phyloP scores from a whole-genome alignment of 2,329 filamentous ascomycete genomes.

The Neurospora sp. region DNA sequence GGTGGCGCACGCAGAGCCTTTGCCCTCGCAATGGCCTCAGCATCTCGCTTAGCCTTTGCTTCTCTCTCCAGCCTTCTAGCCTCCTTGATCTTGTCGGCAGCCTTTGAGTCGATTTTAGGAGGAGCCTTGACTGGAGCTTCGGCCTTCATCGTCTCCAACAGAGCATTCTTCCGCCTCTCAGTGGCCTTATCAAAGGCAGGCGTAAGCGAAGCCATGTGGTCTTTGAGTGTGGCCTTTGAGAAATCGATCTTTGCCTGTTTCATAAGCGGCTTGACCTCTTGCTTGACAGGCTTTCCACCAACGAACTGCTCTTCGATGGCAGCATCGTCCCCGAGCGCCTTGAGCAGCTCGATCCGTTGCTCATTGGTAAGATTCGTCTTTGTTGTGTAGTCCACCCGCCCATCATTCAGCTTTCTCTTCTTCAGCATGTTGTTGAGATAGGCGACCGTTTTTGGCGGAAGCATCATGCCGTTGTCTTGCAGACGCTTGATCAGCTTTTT shows the following conservation, averaged over 20 bases:
- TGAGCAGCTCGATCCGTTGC: conserved; percentile 74
- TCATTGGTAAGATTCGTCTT: conserved; percentile 72
- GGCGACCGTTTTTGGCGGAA: conserved; percentile 49
- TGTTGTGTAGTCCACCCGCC: conserved; percentile 40
- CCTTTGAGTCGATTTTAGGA: conserved; percentile 29
- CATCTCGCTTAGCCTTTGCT: conserved; percentile 62
- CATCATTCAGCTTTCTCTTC: conserved; percentile 42
- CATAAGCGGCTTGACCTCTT: conserved; percentile 28
- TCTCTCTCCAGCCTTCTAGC: conserved; percentile 67
- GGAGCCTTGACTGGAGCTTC: conserved; percentile 33
- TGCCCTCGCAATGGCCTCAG: conserved; percentile 60
- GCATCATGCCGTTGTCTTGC: conserved; percentile 64
- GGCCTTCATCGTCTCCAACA: conserved; percentile 34
- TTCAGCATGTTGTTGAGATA: conserved; percentile 61
- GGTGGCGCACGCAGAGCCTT: conserved; percentile 47
- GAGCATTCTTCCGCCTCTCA: conserved; percentile 22
- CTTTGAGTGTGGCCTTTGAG: conserved; percentile 45
- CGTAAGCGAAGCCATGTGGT: conserved; percentile 36
- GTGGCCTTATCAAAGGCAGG: conserved; percentile 34
- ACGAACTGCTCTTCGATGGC: conserved; percentile 43
- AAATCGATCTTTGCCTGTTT: conserved; percentile 55
- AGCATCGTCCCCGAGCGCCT: conserved; percentile 47
- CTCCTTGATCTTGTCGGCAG: conserved; percentile 48
- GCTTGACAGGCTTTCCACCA: conserved; percentile 28
- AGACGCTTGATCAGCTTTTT: conserved; percentile 76